Percentiles rank a stretch among this genome's conserved stretches.
These are phyloP conservation scores for Phycomyces nitens DNA, from an alignment of 192 early-diverging fungal genomes.

Conservation along the genomic window DNA sequence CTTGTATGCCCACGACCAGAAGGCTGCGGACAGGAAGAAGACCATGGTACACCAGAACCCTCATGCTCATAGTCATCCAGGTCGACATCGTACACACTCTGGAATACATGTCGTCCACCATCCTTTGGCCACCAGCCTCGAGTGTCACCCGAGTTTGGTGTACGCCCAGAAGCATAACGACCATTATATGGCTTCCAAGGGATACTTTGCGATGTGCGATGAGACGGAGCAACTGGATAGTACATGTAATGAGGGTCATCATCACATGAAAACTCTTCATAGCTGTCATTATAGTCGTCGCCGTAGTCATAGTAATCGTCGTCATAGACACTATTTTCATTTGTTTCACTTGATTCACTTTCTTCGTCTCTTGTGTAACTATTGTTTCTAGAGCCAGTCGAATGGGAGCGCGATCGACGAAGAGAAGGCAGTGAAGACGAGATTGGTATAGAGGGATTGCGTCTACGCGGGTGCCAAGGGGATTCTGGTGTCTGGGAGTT, in stretches of 20 bases:
- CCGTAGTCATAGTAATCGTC: background rate
- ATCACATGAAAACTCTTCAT: background rate
- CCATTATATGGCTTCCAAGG: background rate
- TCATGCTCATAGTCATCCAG: too few species aligned
- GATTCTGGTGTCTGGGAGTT: background rate
- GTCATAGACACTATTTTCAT: background rate
- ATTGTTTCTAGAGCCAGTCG: background rate
- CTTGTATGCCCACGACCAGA: too few species aligned
- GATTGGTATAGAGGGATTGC: background rate
- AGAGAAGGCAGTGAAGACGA: background rate
- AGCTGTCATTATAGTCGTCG: background rate
- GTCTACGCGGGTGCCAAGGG: too few species aligned
- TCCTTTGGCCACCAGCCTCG: too few species aligned
- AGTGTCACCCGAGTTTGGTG: too few species aligned
- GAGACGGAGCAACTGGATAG: background rate
- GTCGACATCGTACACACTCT: too few species aligned
- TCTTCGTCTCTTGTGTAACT: background rate
- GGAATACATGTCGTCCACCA: too few species aligned
- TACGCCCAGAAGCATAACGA: background rate
- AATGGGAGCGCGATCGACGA: background rate
- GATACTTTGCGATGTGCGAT: background rate
- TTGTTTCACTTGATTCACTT: background rate
- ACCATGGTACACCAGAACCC: too few species aligned
- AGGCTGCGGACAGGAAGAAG: too few species aligned
- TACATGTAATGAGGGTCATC: too few species aligned